Evolutionary conservation across 163 green algal species (phyloP).

Genomic region (Smithsoniella earleae): DNA sequence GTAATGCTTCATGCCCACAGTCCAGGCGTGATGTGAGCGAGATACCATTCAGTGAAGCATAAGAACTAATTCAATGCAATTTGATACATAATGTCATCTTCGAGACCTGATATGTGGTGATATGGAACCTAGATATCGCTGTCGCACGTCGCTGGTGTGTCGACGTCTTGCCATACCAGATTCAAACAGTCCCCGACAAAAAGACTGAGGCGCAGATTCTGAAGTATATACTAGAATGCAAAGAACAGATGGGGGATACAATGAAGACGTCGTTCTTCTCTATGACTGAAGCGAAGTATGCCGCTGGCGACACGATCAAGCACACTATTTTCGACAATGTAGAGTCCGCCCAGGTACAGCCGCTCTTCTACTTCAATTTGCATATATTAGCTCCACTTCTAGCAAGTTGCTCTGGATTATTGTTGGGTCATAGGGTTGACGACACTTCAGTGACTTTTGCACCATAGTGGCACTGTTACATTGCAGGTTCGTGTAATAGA

Average conservation of each 20-base stretch:
- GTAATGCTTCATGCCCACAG: no score
- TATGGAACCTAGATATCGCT: not conserved
- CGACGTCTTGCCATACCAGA: no score
- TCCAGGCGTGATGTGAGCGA: no score
- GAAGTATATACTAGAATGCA: constrained; percentile 90
- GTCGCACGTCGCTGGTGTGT: not conserved
- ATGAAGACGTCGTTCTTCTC: constrained; percentile 91
- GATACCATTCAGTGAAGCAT: no score
- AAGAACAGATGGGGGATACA: constrained; percentile 69
- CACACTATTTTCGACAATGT: constrained; percentile 93
- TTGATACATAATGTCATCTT: not conserved
- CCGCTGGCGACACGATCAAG: constrained; percentile 75
- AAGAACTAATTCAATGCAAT: no score
- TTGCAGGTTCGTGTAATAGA: constrained; percentile 43
- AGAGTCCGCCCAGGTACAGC: constrained; percentile 52
- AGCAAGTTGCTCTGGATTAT: not conserved
- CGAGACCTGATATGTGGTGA: not conserved
- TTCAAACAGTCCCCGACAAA: no score
- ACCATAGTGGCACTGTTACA: not conserved
- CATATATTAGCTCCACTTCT: no score
- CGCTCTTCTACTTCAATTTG: not conserved
- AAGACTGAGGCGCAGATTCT: constrained; percentile 88
- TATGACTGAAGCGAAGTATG: constrained; percentile 91
- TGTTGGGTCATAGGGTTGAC: not conserved
- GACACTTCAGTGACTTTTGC: not conserved